A percentile compares a stretch with the other conserved stretches of the same genome.
phyloP scores from a whole-genome alignment of 495 filamentous ascomycete genomes.

The Neurospora discreta region DNA sequence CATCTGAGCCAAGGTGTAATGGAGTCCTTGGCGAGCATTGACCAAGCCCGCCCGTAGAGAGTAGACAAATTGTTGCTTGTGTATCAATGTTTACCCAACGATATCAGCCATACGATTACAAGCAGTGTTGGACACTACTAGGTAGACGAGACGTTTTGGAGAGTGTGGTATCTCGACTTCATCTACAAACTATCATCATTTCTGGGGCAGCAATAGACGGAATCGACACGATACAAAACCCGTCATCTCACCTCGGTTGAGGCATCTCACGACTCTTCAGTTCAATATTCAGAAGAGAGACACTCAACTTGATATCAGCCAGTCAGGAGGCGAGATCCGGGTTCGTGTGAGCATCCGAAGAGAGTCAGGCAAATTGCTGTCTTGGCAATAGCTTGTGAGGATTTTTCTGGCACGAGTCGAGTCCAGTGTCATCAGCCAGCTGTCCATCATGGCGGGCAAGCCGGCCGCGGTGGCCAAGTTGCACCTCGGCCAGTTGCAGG shows the following conservation, averaged over 20 bases:
- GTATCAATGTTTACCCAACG: not conserved
- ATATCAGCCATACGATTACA: not conserved
- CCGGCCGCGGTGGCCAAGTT: not conserved
- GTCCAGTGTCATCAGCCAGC: not conserved
- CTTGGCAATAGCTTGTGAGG: not conserved
- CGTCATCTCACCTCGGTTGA: not conserved
- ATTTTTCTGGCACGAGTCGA: not conserved
- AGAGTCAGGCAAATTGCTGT: not conserved
- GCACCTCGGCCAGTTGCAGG: not conserved
- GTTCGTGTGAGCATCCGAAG: not conserved
- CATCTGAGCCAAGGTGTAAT: not conserved
- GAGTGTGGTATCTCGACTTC: not conserved
- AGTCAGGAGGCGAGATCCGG: not conserved
- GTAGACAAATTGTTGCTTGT: not conserved
- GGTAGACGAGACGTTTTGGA: not conserved
- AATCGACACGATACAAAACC: not conserved
- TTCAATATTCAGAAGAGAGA: not conserved
- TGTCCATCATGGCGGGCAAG: not conserved
- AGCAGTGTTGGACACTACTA: not conserved
- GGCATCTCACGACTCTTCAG: not conserved
- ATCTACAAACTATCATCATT: not conserved
- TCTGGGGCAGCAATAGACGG: not conserved
- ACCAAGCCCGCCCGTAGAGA: not conserved
- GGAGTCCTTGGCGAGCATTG: not conserved
- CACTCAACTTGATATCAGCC: not conserved